Evolutionary conservation across 2,329 filamentous ascomycete species (phyloP).

Genomic region (Cladosporium austrohemisphaericum): DNA sequence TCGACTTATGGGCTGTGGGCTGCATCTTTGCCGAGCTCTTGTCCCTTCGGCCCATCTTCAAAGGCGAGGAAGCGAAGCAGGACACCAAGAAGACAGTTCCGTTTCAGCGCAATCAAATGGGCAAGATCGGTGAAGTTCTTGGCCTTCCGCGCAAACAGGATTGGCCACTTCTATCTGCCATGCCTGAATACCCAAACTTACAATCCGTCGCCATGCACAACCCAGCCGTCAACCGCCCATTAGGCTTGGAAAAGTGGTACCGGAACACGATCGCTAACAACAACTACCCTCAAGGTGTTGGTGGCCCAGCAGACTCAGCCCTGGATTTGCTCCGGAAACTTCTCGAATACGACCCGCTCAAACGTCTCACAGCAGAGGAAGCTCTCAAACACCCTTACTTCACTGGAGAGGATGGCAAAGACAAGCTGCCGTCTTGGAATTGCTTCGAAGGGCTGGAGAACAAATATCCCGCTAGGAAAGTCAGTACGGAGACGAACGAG

Average conservation of each 20-base stretch:
- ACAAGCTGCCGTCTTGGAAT: constrained; percentile 60
- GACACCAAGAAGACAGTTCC: constrained; percentile 96
- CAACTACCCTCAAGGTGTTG: constrained; percentile 35
- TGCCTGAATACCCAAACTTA: constrained; percentile 70
- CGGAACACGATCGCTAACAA: constrained; percentile 46
- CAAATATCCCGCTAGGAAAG: constrained; percentile 84
- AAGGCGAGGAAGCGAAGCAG: constrained; percentile 98
- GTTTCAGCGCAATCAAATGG: constrained; percentile 98
- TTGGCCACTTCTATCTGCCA: constrained; percentile 79
- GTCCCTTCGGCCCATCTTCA: constrained; percentile 89
- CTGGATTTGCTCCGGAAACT: constrained; percentile 77
- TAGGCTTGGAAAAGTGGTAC: constrained; percentile 66
- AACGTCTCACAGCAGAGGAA: constrained; percentile 79
- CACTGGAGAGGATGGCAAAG: constrained; percentile 35
- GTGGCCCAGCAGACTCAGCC: constrained; percentile 58
- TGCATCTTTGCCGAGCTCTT: constrained; percentile 97
- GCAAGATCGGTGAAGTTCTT: constrained; percentile 96
- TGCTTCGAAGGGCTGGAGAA: constrained; percentile 87
- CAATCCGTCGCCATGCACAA: constrained; percentile 41
- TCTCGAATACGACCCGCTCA: constrained; percentile 88
- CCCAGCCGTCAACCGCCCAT: constrained; percentile 49
- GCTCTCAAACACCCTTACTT: constrained; percentile 93
- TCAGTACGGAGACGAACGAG: constrained; percentile 93
- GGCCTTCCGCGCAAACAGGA: constrained; percentile 82
- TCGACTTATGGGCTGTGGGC: constrained; percentile 96